These are phyloP conservation scores for Mortierella sp. DNA, from an alignment of 371 early-diverging fungal genomes.

Conservation along the genomic window DNA sequence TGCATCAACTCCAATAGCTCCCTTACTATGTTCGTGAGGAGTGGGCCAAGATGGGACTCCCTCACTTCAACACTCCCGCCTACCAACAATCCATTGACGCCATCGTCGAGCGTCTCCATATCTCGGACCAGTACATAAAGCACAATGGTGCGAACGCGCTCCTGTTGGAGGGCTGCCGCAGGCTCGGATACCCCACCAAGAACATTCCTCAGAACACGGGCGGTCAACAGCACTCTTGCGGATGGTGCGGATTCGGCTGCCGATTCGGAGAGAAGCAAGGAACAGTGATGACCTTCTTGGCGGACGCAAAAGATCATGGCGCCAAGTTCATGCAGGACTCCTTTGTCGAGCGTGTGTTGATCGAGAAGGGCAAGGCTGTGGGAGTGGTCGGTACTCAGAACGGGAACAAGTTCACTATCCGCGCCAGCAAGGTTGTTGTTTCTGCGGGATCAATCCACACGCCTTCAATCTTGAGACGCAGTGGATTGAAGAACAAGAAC, in stretches of 20 bases:
- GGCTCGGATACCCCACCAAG: constrained; percentile 71
- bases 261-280: constrained; percentile 80
- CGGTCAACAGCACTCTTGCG: constrained; percentile 73
- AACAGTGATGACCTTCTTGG: constrained; percentile 75
- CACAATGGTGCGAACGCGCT: constrained; percentile 75
- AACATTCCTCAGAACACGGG: constrained; percentile 80
- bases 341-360: constrained; percentile 68
- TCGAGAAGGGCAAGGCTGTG: constrained; percentile 62
- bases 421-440: constrained; percentile 73
- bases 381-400: constrained; percentile 62
- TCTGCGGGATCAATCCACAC: constrained; percentile 78
- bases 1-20: constrained; percentile 37
- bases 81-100: constrained; percentile 66
- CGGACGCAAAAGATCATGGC: constrained; percentile 74
- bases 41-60: constrained; percentile 78
- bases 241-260: constrained; percentile 79
- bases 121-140: constrained; percentile 63
- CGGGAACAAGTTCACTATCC: constrained; percentile 51
- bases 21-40: constrained; percentile 79
- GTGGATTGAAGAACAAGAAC: constrained; percentile 77
- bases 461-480: constrained; percentile 74
- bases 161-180: constrained; percentile 75
- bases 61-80: constrained; percentile 66
- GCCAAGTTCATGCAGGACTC: constrained; percentile 73
- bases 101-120: constrained; percentile 70